Evolutionary conservation across 2,329 filamentous ascomycete genomes (phyloP).

Genomic region (Hypocrella siamensis): DNA sequence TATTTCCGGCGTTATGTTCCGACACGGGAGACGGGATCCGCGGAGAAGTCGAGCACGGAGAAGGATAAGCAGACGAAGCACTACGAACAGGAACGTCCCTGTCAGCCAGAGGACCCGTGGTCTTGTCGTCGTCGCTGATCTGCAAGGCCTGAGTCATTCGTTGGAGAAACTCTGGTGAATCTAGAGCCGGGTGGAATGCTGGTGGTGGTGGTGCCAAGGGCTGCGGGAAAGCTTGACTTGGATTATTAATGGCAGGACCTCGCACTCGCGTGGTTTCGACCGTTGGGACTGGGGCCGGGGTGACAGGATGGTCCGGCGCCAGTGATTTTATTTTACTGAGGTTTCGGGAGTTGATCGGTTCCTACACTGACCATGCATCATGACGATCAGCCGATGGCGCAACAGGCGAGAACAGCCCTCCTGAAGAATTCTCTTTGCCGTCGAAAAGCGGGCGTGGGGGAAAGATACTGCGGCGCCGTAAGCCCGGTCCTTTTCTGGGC

Average conservation of each 20-base stretch:
- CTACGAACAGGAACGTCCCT: slow-evolving; percentile 7
- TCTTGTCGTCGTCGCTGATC: slow-evolving; percentile 1
- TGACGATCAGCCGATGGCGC: too few relatives aligned
- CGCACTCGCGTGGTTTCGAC: too few relatives aligned
- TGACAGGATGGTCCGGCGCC: background rate
- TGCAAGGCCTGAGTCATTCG: slow-evolving; percentile 7
- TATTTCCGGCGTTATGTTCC: slow-evolving; percentile 6
- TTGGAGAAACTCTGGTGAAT: slow-evolving; percentile 6
- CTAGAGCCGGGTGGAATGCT: slow-evolving; percentile 1
- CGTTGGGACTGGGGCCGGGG: too few relatives aligned
- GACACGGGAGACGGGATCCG: slow-evolving; percentile 14
- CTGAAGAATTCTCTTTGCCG: slow-evolving; percentile 3
- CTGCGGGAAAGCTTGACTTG: too few relatives aligned
- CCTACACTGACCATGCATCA: slow-evolving; percentile 3
- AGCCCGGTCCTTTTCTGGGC: background rate
- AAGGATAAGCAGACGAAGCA: slow-evolving; percentile 16
- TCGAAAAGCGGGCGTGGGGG: background rate
- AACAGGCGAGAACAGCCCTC: too few relatives aligned
- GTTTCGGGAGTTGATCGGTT: slow-evolving; percentile 1
- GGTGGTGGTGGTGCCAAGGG: background rate
- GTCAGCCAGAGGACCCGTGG: background rate
- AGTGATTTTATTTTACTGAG: background rate
- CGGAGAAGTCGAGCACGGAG: slow-evolving; percentile 7
- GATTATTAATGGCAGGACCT: too few relatives aligned
- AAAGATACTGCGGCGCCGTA: background rate